These are phyloP conservation scores for Haplosporangium gracile DNA, from an alignment of 192 early-diverging fungal genomes.

Conservation along the genomic window DNA sequence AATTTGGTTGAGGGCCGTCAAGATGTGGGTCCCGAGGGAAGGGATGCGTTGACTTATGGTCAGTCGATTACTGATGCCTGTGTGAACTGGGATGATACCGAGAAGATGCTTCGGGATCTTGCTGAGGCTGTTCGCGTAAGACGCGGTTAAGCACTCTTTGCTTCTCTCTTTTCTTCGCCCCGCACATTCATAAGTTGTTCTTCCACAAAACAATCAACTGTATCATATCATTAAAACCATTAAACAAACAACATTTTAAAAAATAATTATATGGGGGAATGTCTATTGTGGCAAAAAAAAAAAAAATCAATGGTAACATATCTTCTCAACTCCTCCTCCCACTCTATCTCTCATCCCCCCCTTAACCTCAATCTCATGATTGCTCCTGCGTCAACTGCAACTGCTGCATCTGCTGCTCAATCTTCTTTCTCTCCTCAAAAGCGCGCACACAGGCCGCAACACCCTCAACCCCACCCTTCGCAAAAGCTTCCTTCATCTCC, in stretches of 20 bases:
- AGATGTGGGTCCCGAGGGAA: slow-evolving; percentile 80
- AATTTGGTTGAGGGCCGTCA: slow-evolving; percentile 92
- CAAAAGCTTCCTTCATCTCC: slow-evolving; percentile 51
- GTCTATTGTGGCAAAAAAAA: neutral
- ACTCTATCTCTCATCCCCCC: neutral
- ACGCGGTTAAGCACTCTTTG: slow-evolving; percentile 41
- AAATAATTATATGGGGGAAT: neutral
- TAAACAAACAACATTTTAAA: neutral
- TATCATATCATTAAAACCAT: slow-evolving; percentile 1
- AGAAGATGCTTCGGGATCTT: slow-evolving; percentile 80
- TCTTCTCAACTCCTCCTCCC: neutral
- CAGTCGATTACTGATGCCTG: slow-evolving; percentile 96
- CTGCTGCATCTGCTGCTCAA: neutral
- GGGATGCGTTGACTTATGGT: slow-evolving; percentile 83
- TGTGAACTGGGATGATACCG: slow-evolving; percentile 87
- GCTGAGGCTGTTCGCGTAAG: slow-evolving; percentile 81
- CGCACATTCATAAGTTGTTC: neutral
- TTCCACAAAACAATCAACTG: neutral
- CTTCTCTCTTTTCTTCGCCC: neutral
- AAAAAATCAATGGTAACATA: neutral
- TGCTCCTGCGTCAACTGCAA: neutral
- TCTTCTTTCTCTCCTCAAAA: slow-evolving; percentile 39
- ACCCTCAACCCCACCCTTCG: slow-evolving; percentile 30
- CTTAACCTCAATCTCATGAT: neutral
- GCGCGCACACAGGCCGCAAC: slow-evolving; percentile 48